Base-by-base conservation (phyloP, 805 yeast species). In the Metschnikowia similis region DNA sequence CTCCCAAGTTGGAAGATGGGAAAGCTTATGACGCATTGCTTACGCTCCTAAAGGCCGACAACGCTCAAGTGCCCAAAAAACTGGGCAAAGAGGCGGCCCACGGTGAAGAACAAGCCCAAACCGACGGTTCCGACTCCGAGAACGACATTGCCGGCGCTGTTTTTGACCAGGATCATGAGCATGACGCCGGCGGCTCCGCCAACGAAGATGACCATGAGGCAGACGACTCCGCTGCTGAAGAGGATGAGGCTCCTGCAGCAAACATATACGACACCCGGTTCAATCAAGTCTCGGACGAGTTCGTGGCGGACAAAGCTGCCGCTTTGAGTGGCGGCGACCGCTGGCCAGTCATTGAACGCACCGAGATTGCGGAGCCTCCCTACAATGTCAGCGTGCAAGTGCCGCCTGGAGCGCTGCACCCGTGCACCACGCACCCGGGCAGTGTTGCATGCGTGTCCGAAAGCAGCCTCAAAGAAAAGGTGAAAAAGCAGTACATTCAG, bases 181-280 rank as follows among this genome's bases (percentile, higher is more conserved):
- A 46, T 8, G 45, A 35, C 14, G 48, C 44, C 30, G 53, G 50
- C 9, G 50, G 31, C 14, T 47, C 44, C 31, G 53, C 49, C 9
- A 49, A 52, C 3, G 58, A 52, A 8, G 60, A 49, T 17, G 48
- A 46, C 35, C 52, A 35, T 45, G 59, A 42, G 2, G 45, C 27
- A 21, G 50, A 34, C 10, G 34, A 37, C 2, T 37, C 28, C 30
- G 41, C 17, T 3, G 46, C 32, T 26, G 48, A 29, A 26, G 35
- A 21, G 13, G 45, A 28, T 3, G 44, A 39, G 17, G 5, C 72
- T 69, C 42, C 47, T 56, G 9, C 63, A 66, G 7, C 30, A 14
- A 97, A 92, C 67, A 88, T 96, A 0, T 90, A 87, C 58, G 87
- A 87, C 53, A 61, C 68, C 10, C 98, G 91, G 64, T 91, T 86